These are phyloP conservation scores for Fonsecaea monophora DNA, from an alignment of 2,329 filamentous ascomycete genomes.

Conservation along the genomic window DNA sequence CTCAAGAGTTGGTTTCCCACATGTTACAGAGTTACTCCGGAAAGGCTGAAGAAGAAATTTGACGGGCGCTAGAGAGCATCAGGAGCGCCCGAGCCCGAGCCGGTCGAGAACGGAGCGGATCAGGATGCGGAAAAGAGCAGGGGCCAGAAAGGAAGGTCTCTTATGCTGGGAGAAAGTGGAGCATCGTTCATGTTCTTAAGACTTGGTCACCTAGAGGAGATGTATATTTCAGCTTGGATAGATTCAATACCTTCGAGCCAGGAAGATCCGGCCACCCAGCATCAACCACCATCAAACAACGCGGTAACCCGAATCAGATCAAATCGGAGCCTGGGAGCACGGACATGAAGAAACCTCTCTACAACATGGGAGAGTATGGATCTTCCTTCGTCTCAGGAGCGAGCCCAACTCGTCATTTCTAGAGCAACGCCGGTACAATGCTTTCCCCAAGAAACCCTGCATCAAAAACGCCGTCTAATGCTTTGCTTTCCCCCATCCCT, in stretches of 20 bases:
- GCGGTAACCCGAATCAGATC: not conserved
- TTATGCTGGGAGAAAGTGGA: not conserved
- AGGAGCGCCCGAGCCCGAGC: slow-evolving; percentile 21
- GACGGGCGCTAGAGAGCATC: slow-evolving; percentile 19
- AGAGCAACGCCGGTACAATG: slow-evolving; percentile 19
- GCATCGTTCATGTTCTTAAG: not conserved
- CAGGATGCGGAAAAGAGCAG: not conserved
- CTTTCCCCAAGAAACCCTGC: not conserved
- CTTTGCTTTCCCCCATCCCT: slow-evolving; percentile 13
- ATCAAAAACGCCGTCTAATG: slow-evolving; percentile 19
- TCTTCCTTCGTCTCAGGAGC: not conserved
- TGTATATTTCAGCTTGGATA: not conserved
- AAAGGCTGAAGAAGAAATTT: slow-evolving; percentile 36
- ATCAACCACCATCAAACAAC: not conserved
- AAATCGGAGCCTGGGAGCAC: not conserved
- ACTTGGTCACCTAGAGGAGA: not conserved
- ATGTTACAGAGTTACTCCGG: slow-evolving; percentile 31
- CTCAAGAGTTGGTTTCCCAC: slow-evolving; percentile 35
- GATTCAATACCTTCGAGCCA: not conserved
- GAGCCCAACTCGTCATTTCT: not conserved
- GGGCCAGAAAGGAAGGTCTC: not conserved
- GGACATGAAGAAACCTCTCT: not conserved
- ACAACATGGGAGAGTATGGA: not conserved
- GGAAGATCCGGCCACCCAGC: not conserved
- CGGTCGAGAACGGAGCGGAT: slow-evolving; percentile 8